A percentile compares a stretch with the other conserved stretches of the same genome.
These are phyloP conservation scores for Neoascochyta sp. DNA, from an alignment of 2,329 filamentous ascomycete species.

Conservation along the genomic window DNA sequence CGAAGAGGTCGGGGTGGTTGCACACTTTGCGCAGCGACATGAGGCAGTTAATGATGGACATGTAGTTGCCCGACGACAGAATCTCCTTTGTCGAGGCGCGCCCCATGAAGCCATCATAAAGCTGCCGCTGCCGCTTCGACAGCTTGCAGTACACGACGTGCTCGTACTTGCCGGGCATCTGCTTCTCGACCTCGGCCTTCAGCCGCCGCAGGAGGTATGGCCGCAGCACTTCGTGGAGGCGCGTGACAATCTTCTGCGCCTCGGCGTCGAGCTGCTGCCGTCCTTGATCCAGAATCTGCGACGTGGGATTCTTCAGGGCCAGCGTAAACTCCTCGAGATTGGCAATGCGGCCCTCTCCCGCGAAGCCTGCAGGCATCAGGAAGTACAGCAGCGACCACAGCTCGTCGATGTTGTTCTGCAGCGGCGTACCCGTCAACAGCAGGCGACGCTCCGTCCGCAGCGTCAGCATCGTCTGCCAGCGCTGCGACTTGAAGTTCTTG, in stretches of 20 bases:
- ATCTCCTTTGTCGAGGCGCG: slow-evolving; percentile 86
- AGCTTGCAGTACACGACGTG: slow-evolving; percentile 94
- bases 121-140: slow-evolving; percentile 88
- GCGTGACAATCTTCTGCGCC: slow-evolving; percentile 83
- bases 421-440: slow-evolving; percentile 85
- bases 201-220: slow-evolving; percentile 87
- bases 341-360: slow-evolving; percentile 83
- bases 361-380: slow-evolving; percentile 82
- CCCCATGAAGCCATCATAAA: slow-evolving; percentile 95
- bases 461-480: slow-evolving; percentile 91
- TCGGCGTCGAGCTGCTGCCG: slow-evolving; percentile 93
- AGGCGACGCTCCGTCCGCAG: slow-evolving; percentile 88
- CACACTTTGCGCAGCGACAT: slow-evolving; percentile 98
- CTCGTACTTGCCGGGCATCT: slow-evolving; percentile 98
- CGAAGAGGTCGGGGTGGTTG: slow-evolving; percentile 95
- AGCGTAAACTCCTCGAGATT: slow-evolving; percentile 94
- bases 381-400: slow-evolving; percentile 97
- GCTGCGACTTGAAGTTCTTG: slow-evolving; percentile 97
- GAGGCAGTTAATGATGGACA: slow-evolving; percentile 96
- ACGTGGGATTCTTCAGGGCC: slow-evolving; percentile 92
- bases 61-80: slow-evolving; percentile 86
- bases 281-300: slow-evolving; percentile 93
- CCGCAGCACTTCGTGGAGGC: slow-evolving; percentile 88
- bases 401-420: slow-evolving; percentile 96
- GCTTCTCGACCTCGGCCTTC: slow-evolving; percentile 97